Evolutionary conservation across 257 asterid genomes (phyloP), one percentile per base, ranked within the genome.

Genomic region (Ocimum tenuiflorum): DNA sequence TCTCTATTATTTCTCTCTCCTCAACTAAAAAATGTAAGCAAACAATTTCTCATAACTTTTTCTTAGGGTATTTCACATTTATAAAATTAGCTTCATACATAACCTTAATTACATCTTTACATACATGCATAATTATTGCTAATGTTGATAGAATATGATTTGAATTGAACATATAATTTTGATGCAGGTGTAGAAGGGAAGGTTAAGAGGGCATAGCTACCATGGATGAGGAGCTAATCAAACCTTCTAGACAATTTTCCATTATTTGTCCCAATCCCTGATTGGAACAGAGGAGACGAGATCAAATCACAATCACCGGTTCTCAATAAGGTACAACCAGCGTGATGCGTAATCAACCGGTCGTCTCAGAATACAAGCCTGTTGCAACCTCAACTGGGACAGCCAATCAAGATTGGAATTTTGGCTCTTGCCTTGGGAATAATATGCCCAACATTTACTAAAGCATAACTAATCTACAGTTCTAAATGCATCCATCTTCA

Each of bases 171-270:
- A 1, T 33, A n/a, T 39, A n/a, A 14, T 38, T 0, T 24, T 18
- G 55, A 7, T 17, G 7, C 62, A 79, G 71, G 67, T 22, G 20
- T 20, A 1, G 60, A 66, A 4, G 46, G 33, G 12, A 67, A 62
- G 55, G 70, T 39, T 10, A 23, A 3, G 73, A 67, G 27, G 83
- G 64, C 42, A 60, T 15, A 18, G 45, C 68, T 36, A 62, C 62
- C 0, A 57, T 74, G 75, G 94, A 86, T 13, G 89, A 86, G 13
- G 91, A 82, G 49, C 49, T 88, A 31, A 50, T 78, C 73, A n/a
- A 71, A 78, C 53, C 82, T 88, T 41, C 83, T 88, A 0, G 84
- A 84, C 55, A 75, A 70, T 43, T 82, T 81, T 22, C 96, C 94
- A 1, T n/a, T 82, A 48, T 68, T 79, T 0, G 86, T 72, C 5